Evolutionary conservation across 2,329 filamentous ascomycete species (phyloP).

Genomic region (Fonsecaea erecta): DNA sequence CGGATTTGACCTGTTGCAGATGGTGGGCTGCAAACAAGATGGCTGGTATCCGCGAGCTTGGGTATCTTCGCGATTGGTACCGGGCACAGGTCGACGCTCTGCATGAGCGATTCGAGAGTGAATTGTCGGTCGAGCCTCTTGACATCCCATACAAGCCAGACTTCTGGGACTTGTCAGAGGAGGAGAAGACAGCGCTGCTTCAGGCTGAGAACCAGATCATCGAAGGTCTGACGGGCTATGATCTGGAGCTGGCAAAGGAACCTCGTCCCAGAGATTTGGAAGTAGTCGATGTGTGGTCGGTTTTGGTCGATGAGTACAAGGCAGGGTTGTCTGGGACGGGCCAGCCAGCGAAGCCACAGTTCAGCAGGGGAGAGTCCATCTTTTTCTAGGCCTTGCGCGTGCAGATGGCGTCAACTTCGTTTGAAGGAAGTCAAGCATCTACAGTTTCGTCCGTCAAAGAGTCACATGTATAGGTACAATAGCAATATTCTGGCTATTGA

Average conservation of each 20-base stretch:
- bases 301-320: no score
- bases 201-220: slow-evolving; percentile 3
- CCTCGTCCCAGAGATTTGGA: neutral
- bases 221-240: neutral
- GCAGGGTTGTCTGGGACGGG: no score
- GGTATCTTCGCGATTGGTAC: slow-evolving; percentile 17
- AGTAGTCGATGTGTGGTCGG: no score
- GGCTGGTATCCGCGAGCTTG: slow-evolving; percentile 9
- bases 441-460: no score
- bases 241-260: slow-evolving; percentile 20
- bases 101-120: slow-evolving; percentile 7
- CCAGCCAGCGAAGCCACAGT: neutral
- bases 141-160: slow-evolving; percentile 14
- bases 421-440: no score
- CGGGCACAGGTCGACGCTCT: slow-evolving; percentile 3
- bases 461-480: no score
- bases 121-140: slow-evolving; percentile 9
- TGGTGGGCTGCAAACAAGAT: slow-evolving; percentile 1
- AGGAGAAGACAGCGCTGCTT: neutral
- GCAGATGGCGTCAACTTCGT: no score
- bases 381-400: no score
- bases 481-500: no score
- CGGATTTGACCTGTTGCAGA: neutral
- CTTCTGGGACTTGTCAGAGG: neutral
- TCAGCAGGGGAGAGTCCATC: neutral